Evolutionary conservation across 2,329 filamentous ascomycete species (phyloP).

Genomic region (Tolypocladium cylindrosporum): DNA sequence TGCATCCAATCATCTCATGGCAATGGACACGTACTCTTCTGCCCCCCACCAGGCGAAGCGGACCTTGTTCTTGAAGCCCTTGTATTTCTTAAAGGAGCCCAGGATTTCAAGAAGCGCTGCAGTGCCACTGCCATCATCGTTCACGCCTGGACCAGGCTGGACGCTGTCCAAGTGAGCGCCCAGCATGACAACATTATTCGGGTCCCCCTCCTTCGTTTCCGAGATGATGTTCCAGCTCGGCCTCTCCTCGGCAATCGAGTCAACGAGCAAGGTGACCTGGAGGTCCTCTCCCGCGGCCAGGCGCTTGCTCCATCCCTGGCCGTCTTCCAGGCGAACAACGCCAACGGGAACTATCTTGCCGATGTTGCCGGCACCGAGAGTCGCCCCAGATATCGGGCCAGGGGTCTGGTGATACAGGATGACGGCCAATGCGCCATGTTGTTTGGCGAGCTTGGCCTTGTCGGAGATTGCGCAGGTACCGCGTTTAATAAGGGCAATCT

Average conservation of each 20-base stretch:
- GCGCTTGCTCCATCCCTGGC: conserved; percentile 19
- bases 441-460: conserved; percentile 31
- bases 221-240: conserved; percentile 27
- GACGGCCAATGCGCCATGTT: conserved; percentile 29
- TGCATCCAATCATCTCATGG: neutral
- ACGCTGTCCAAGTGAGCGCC: conserved; percentile 30
- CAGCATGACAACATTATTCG: conserved; percentile 27
- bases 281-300: conserved; percentile 19
- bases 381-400: conserved; percentile 33
- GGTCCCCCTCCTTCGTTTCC: conserved; percentile 29
- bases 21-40: conserved; percentile 19
- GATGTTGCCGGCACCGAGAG: conserved; percentile 31
- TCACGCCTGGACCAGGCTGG: conserved; percentile 25
- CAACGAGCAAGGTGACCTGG: conserved; percentile 18
- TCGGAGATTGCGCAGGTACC: conserved; percentile 29
- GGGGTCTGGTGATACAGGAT: conserved; percentile 52
- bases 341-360: conserved; percentile 23
- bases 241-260: conserved; percentile 20
- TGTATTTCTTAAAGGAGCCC: conserved; percentile 21
- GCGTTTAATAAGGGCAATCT: conserved; percentile 34
- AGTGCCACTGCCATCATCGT: conserved; percentile 28
- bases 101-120: conserved; percentile 25
- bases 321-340: conserved; percentile 21
- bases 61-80: conserved; percentile 26
- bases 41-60: conserved; percentile 30